Base-by-base conservation (phyloP, 78 protist species). In the Bodo saltans region DNA sequence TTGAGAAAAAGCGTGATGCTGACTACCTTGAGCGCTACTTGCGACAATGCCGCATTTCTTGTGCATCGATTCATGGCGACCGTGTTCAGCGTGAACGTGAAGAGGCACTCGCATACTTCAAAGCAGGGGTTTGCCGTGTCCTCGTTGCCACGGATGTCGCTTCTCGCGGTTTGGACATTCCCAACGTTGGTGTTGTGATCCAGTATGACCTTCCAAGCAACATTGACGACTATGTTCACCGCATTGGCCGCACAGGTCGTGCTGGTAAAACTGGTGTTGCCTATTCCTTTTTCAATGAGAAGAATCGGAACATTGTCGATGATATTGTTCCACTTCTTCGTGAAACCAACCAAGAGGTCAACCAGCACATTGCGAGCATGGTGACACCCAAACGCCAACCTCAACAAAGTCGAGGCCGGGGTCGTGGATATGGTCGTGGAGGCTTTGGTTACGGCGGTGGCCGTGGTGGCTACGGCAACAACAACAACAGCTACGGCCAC, bases 241-340 rank as follows among this genome's bases (percentile, higher is more conserved):
- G 99, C 83, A 98, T 98, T 86, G 99, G 97, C 68, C 89, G 99
- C 29, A 97, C 99, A 0, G 99, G 99, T 28, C 90, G 99, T 53
- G 97, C 94, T 17, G 97, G 97, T n/a, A 89, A 91, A 42, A 78
- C 27, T 0, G 99, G 99, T 42, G 37, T 78, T 0, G 95, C 99
- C 80, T 86, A 52, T 33, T 33, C 96, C 28, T 90, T 96, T 60
- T 87, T 89, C 85, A 92, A 70, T 72, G 74, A 70, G 32, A 40
- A 83, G 78, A 83, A 87, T 81, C 17, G 0, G n/a, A 79, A 26
- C 33, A 0, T 91, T n/a, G 81, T 67, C n/a, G 70, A 80, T 30
- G 92, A 91, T 73, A 87, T 94, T 0, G 42, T 83, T 32, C 70
- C 73, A 32, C 73, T 86, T 17, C 84, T 94, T 30, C 4, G 0